Percentiles rank a stretch among this genome's conserved stretches.
Conservation (phyloP, 148 eudicot species). For the Vaccinium macrocarpon region DNA sequence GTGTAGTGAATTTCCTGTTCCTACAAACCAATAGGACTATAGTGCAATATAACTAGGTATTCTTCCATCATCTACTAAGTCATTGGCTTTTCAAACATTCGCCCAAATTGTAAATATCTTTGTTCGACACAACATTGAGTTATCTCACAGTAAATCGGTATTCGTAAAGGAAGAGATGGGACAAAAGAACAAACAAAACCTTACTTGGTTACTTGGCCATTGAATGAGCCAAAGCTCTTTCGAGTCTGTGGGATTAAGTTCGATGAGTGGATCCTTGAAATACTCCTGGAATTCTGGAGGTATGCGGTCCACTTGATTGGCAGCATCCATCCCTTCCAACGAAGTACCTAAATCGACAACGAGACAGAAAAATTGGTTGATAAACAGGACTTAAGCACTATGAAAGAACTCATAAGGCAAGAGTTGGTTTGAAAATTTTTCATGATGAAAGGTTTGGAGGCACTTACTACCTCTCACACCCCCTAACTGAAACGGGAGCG, state of each 20-base stretch:
- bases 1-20: not conserved
- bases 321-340: conserved; percentile 19
- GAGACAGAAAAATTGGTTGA: not conserved
- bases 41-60: not conserved
- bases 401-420: not conserved
- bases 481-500: not conserved
- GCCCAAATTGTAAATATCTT: not conserved
- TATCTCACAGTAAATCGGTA: not conserved
- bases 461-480: not conserved
- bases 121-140: not conserved
- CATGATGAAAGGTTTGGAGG: not conserved
- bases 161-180: not conserved
- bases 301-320: conserved; percentile 24
- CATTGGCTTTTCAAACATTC: not conserved
- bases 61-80: not conserved
- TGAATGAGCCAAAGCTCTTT: conserved; percentile 84
- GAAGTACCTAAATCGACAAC: not conserved
- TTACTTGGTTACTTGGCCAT: conserved; percentile 63
- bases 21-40: not conserved
- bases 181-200: not conserved
- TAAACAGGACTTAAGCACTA: not conserved
- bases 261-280: conserved; percentile 47
- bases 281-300: conserved; percentile 54
- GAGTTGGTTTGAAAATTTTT: not conserved
- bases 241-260: conserved; percentile 42